Evolutionary conservation across 345 rosid species (phyloP).

Genomic region (Hibiscus trionum): DNA sequence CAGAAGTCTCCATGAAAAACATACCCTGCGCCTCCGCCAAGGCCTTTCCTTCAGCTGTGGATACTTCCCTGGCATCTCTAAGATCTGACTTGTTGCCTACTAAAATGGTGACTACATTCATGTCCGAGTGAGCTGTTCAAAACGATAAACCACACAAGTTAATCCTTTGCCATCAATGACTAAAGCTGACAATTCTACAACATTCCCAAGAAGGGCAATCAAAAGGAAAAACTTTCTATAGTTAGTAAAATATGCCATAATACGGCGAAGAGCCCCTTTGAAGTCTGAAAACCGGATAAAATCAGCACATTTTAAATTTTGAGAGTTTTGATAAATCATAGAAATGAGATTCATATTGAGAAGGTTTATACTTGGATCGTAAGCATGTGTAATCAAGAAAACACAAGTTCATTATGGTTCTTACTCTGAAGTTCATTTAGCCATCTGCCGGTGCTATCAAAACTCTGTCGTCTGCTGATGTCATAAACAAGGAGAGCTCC

Average conservation of each 20-base stretch:
- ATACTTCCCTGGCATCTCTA: constrained; percentile 83
- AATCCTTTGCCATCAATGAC: constrained; percentile 13
- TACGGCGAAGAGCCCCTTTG: not conserved
- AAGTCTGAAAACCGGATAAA: not conserved
- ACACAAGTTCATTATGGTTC: not conserved
- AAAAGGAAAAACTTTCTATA: not conserved
- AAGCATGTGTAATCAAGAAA: not conserved
- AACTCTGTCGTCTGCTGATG: not conserved
- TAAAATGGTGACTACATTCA: constrained; percentile 90
- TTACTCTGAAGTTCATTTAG: constrained; percentile 2
- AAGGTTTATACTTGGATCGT: not conserved
- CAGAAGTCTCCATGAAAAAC: constrained; percentile 94
- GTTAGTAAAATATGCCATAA: not conserved
- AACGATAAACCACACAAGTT: constrained; percentile 13
- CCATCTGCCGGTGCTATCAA: not conserved
- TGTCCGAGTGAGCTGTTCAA: constrained; percentile 88
- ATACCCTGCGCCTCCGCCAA: constrained; percentile 85
- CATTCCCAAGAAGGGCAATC: not conserved
- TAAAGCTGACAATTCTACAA: not conserved
- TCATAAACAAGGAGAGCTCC: constrained; percentile 42
- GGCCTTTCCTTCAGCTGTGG: constrained; percentile 74
- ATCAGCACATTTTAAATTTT: not conserved
- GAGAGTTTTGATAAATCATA: not conserved
- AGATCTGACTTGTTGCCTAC: constrained; percentile 93
- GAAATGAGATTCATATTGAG: constrained; percentile 1